Evolutionary conservation across 2,329 filamentous ascomycete genomes (phyloP), one percentile per base, ranked within the genome.

Genomic region (Neofusicoccum laricinum): DNA sequence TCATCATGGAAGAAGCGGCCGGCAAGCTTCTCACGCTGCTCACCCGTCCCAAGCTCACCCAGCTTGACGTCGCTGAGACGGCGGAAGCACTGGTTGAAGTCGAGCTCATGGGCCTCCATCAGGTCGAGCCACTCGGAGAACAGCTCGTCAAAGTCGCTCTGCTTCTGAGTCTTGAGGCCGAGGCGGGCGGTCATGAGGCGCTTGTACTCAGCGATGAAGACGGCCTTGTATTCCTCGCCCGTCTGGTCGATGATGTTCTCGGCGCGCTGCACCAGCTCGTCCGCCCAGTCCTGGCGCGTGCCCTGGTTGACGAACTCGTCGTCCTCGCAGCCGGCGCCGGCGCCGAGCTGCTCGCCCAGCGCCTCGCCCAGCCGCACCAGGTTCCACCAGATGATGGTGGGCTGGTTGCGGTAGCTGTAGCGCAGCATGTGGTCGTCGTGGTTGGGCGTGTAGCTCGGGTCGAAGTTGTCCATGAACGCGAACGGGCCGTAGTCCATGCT

Each of bases 311-410:
- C 78, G 70, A 97, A 97, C 1, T 80, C 80, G 1, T 85, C 77
- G 11, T 89, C 85, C 71, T 99, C 93, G 36, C 94, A 88, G 41
- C 82, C 80, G 1, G 83, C 78, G 0, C 91, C 94, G 0, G 90
- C 86, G 17, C 94, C 95, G 64, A 99, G 87, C 1, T 97, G 82
- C 77, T 98, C 95, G 19, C 92, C 95, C 0, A 99, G 75, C 0
- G 90, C 86, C 78, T 99, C 95, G 64, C 93, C 95, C 0, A 99
- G 85, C 1, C 95, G 88, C 1, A 97, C 92, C 0, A 98, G 83
- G 72, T 98, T 98, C 95, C 95, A 99, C 95, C 95, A 99, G 72
- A 99, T 95, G 64, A 99, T 91, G 48, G 89, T 93, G 0, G 95
- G 93, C 74, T 99, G 95, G 75, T 97, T 97, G 69, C 89, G 89